Percentiles rank a stretch among this genome's conserved stretches.
Evolutionary conservation across 2,329 filamentous ascomycete species (phyloP).

Genomic region (Talaromyces albobiverticillius): DNA sequence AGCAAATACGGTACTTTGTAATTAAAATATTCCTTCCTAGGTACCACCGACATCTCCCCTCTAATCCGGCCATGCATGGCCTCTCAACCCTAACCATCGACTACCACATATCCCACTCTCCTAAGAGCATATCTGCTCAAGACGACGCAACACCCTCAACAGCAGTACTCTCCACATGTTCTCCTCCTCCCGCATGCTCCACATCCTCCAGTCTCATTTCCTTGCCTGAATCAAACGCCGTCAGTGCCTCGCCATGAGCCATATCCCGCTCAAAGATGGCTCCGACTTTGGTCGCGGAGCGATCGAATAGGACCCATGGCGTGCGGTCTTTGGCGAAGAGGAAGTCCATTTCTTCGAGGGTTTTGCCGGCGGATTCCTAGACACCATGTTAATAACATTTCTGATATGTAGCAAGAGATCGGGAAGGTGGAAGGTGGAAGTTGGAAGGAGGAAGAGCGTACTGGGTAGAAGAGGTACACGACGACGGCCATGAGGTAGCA

Average conservation of each 20-base stretch:
- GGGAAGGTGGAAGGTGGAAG: too few relatives aligned
- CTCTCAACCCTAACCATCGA: too few relatives aligned
- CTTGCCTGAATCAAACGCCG: slow-evolving; percentile 9
- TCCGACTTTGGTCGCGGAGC: slow-evolving; percentile 21
- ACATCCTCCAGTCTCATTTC: background rate
- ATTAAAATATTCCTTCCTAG: too few relatives aligned
- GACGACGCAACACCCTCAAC: background rate
- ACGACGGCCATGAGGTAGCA: slow-evolving; percentile 22
- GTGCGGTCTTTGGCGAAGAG: slow-evolving; percentile 20
- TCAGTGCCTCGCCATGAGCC: slow-evolving; percentile 27
- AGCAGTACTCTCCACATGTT: background rate
- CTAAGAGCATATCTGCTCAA: too few relatives aligned
- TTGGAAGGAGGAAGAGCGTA: slow-evolving; percentile 5
- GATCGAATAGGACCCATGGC: slow-evolving; percentile 21
- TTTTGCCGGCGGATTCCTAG: slow-evolving; percentile 24
- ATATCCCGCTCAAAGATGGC: slow-evolving; percentile 24
- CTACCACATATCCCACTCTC: too few relatives aligned
- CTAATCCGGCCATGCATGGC: too few relatives aligned
- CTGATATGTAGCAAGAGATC: too few relatives aligned
- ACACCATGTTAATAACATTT: background rate
- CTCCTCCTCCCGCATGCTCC: background rate
- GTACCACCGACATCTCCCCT: too few relatives aligned
- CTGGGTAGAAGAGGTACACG: slow-evolving; percentile 23
- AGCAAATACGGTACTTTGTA: too few relatives aligned
- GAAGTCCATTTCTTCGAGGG: slow-evolving; percentile 23